Evolutionary conservation across 441 rosid species (phyloP), one percentile per base, ranked within the genome.

Genomic region (Adansonia rubrostipa): DNA sequence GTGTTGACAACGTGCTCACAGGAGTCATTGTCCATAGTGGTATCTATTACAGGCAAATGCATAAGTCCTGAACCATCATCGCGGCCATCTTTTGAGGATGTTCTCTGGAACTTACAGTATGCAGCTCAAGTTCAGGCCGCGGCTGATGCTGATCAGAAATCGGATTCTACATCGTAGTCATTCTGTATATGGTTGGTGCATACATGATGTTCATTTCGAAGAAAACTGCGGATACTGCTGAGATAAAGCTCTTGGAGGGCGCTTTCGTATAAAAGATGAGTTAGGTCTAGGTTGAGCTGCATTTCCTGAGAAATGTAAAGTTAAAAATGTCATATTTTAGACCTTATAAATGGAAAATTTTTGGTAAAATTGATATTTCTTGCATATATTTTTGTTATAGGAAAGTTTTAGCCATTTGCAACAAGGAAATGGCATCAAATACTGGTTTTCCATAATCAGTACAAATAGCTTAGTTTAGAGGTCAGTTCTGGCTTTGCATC

Each of bases 71-170:
- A 92, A 53, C 90, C 91, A 45, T 88, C 97, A 0, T 71, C 85
- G 19, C 92, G 97, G 36, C 98, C 98, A 54, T 94, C 98, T 0
- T 91, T 96, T 33, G 98, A 92, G 83, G 99, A 96, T 47, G 97
- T 96, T 61, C 94, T 96, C 1, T 94, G 99, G 99, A 93, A 96
- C 86, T 82, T 96, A 42, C 98, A 92, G 66, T 92, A 96, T 36
- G 99, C 99, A 56, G 93, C 97, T 82, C 99, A 93, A 80, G 92
- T 96, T 86, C 99, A 96, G 83, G 91, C 94, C 63, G 84, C 92
- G 0, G 92, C 93, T 6, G 99, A 93, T 73, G 80, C 92, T 58
- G 98, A 93, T 72, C 97, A 92, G 84, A 91, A 85, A 79, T 92
- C 94, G 5, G 99, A 96, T 84, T 84, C 95, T 9, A 84, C 92